Evolutionary conservation across 2,329 filamentous ascomycete species (phyloP).

Genomic region (Paracoccidioides lutzii): DNA sequence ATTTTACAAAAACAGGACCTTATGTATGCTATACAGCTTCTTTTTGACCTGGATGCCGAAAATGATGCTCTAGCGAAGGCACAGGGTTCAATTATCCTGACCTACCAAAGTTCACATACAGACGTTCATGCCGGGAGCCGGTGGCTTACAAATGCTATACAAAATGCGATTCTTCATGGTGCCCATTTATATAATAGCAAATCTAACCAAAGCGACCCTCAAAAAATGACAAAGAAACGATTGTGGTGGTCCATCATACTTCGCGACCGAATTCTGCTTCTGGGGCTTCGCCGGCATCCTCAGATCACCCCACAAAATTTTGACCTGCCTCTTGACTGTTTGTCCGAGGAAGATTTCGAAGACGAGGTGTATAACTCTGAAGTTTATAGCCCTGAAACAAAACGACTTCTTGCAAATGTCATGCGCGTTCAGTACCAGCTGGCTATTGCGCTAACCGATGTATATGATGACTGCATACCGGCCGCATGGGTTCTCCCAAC

Average conservation of each 20-base stretch:
- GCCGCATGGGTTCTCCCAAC: conserved; percentile 10
- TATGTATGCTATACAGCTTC: conserved; percentile 10
- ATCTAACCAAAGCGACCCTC: conserved; percentile 27
- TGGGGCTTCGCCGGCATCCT: conserved; percentile 40
- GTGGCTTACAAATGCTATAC: conserved; percentile 40
- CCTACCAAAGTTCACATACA: conserved; percentile 29
- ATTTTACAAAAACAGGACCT: neutral
- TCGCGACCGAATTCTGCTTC: conserved; percentile 38
- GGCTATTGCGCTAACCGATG: conserved; percentile 36
- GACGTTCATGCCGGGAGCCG: conserved; percentile 19
- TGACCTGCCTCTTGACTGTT: conserved; percentile 28
- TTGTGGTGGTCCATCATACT: conserved; percentile 46
- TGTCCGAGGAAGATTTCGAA: conserved; percentile 34
- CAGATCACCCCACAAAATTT: conserved; percentile 39
- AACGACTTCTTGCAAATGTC: conserved; percentile 33
- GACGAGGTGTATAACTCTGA: conserved; percentile 35
- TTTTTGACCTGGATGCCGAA: conserved; percentile 22
- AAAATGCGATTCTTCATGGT: conserved; percentile 37
- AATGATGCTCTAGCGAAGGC: conserved; percentile 15
- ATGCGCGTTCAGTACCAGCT: conserved; percentile 37
- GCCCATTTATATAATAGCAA: conserved; percentile 35
- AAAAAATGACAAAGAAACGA: conserved; percentile 33
- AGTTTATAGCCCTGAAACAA: conserved; percentile 36
- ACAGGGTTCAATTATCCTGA: conserved; percentile 21
- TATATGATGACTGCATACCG: conserved; percentile 36